Percentiles rank a stretch among this genome's conserved stretches.
Conservation (phyloP, 768 basidiomycete species). For the Russula compacta region DNA sequence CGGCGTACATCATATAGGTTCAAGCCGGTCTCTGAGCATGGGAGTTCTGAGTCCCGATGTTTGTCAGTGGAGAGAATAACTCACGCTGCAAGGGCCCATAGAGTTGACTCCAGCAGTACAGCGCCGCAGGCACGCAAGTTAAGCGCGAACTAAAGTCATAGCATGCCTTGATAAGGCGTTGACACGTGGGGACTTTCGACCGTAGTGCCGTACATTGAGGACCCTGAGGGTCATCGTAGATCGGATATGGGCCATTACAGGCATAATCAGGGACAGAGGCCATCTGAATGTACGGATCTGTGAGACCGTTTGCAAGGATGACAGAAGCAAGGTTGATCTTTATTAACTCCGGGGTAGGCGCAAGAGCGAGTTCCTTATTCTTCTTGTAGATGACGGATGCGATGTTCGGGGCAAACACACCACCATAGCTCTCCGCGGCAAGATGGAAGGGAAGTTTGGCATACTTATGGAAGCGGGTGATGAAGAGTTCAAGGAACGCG, state of each 20-base stretch:
- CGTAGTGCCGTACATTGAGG: constrained; percentile 38
- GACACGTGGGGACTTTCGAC: constrained; percentile 43
- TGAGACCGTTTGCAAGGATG: constrained; percentile 82
- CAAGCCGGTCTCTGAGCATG: constrained; percentile 47
- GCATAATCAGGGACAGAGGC: constrained; percentile 73
- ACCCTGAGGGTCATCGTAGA: constrained; percentile 52
- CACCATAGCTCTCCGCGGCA: constrained; percentile 71
- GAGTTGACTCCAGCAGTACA: constrained; percentile 76
- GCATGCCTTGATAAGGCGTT: constrained; percentile 43
- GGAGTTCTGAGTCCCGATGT: background rate
- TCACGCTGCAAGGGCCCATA: constrained; percentile 61
- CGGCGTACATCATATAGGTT: constrained; percentile 87
- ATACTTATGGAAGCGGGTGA: constrained; percentile 69
- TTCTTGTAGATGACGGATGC: constrained; percentile 72
- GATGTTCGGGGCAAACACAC: constrained; percentile 75
- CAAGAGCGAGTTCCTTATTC: constrained; percentile 50
- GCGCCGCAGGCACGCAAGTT: constrained; percentile 46
- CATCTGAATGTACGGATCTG: constrained; percentile 77
- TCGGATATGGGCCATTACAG: constrained; percentile 73
- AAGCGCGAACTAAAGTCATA: constrained; percentile 36
- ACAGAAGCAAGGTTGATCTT: constrained; percentile 77
- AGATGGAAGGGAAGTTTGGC: constrained; percentile 63
- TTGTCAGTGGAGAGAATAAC: constrained; percentile 21
- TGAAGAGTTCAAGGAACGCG: constrained; percentile 74
- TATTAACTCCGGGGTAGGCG: constrained; percentile 40